These are phyloP conservation scores for Monascus purpureus DNA, from an alignment of 495 filamentous ascomycete species.

Conservation along the genomic window DNA sequence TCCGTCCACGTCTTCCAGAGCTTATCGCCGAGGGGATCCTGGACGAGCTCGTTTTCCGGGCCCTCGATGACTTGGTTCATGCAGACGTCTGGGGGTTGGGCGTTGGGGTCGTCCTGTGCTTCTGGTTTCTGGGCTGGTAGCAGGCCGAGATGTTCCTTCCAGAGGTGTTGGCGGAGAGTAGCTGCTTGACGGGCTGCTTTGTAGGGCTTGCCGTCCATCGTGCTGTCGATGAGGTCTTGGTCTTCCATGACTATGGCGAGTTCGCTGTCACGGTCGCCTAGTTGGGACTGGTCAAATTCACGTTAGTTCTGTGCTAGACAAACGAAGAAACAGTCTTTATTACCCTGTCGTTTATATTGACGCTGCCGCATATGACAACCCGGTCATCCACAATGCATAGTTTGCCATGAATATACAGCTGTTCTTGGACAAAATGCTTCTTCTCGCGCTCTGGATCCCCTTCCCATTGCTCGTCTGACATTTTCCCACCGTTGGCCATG, in stretches of 20 bases:
- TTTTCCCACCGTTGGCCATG: slow-evolving; percentile 53
- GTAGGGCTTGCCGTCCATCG: slow-evolving; percentile 67
- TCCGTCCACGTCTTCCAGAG: slow-evolving; percentile 78
- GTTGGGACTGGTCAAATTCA: slow-evolving; percentile 44
- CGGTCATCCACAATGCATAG: slow-evolving; percentile 75
- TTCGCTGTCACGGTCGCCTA: slow-evolving; percentile 83
- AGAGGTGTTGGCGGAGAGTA: slow-evolving; percentile 70
- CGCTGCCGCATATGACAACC: slow-evolving; percentile 68
- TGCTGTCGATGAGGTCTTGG: slow-evolving; percentile 51
- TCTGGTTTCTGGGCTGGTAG: slow-evolving; percentile 62
- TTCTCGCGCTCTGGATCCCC: slow-evolving; percentile 59
- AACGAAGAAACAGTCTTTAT: slow-evolving; percentile 5
- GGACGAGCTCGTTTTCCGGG: slow-evolving; percentile 59
- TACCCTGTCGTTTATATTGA: slow-evolving; percentile 85
- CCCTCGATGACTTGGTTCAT: slow-evolving; percentile 54
- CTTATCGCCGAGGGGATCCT: slow-evolving; percentile 65
- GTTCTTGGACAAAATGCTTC: slow-evolving; percentile 83
- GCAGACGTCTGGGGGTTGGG: slow-evolving; percentile 62
- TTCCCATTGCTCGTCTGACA: slow-evolving; percentile 60
- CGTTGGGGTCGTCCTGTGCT: slow-evolving; percentile 59
- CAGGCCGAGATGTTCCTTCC: slow-evolving; percentile 86
- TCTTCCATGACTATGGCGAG: slow-evolving; percentile 90
- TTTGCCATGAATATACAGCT: slow-evolving; percentile 88
- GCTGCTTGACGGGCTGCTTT: slow-evolving; percentile 64
- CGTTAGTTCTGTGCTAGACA: slow-evolving; percentile 4